phyloP scores from a whole-genome alignment of 139 green algal species.

The Microglena sp. region DNA sequence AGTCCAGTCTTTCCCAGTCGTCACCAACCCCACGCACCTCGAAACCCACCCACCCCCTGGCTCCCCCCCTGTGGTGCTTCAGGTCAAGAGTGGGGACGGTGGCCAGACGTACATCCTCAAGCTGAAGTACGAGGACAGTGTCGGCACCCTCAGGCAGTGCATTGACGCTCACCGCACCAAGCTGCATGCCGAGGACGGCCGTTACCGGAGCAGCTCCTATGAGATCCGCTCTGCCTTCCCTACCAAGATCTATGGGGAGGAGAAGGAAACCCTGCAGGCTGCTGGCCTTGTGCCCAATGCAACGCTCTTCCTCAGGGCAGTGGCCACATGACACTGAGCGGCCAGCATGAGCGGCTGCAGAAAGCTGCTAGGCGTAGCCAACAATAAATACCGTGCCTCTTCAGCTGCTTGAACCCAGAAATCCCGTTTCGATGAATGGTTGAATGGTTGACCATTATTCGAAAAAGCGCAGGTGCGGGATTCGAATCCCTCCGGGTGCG shows the following conservation, averaged over 20 bases:
- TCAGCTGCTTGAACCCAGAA: too few relatives aligned
- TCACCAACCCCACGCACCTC: too few relatives aligned
- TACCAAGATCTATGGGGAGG: constrained; percentile 24
- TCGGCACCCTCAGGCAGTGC: constrained; percentile 24
- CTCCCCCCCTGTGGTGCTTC: too few relatives aligned
- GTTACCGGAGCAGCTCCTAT: constrained; percentile 10
- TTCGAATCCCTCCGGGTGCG: too few relatives aligned
- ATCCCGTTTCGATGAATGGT: too few relatives aligned
- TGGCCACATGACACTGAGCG: too few relatives aligned
- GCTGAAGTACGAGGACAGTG: constrained; percentile 32
- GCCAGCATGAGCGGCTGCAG: too few relatives aligned
- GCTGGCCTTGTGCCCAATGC: constrained; percentile 41
- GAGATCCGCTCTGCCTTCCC: constrained; percentile 41
- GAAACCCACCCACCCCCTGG: background rate
- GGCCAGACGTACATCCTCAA: constrained; percentile 43
- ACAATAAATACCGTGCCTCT: too few relatives aligned
- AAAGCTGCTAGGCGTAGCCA: too few relatives aligned
- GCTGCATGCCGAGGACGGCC: background rate
- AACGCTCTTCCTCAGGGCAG: constrained; percentile 33
- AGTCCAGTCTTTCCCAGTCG: too few relatives aligned
- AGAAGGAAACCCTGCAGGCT: constrained; percentile 23
- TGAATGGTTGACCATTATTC: too few relatives aligned
- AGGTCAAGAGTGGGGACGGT: constrained; percentile 47
- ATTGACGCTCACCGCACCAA: constrained; percentile 25
- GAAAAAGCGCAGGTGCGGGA: too few relatives aligned